A percentile compares a stretch with the other conserved stretches of the same genome.
These are phyloP conservation scores for Solanum chiquidenum DNA, from an alignment of 257 asterid species.

Conservation along the genomic window DNA sequence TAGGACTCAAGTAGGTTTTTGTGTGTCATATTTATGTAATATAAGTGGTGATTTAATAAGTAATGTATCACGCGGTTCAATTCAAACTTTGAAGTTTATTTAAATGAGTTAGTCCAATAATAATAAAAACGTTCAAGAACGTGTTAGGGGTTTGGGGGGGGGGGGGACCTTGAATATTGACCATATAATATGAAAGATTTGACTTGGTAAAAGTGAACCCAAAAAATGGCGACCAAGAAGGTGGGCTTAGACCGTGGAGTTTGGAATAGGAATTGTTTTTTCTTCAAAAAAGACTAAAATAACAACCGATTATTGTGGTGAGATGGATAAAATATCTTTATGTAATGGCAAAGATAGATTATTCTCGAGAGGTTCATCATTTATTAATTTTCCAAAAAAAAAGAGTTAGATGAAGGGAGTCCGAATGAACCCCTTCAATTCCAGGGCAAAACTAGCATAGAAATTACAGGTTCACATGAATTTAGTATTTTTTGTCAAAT, in stretches of 20 bases:
- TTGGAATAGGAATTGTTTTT: neutral
- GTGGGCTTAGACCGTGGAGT: neutral
- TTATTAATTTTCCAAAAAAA: no score
- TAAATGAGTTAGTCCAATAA: neutral
- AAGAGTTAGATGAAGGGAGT: neutral
- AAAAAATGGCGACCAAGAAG: neutral
- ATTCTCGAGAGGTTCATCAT: neutral
- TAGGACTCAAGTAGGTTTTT: neutral
- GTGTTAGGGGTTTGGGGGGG: neutral
- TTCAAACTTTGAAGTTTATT: neutral
- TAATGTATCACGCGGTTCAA: neutral
- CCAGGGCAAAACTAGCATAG: no score
- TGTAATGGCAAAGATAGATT: neutral
- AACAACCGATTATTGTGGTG: fast-evolving
- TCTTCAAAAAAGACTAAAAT: neutral
- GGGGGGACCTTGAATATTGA: neutral
- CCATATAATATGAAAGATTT: neutral
- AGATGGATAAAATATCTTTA: neutral
- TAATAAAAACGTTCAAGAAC: neutral
- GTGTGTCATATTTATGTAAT: neutral
- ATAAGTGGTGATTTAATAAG: neutral
- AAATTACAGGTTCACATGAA: neutral
- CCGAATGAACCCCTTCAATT: neutral
- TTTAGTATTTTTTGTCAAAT: neutral
- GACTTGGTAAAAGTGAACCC: neutral